Conservation (phyloP, 331 rosid species). For the Quercus lobata region DNA sequence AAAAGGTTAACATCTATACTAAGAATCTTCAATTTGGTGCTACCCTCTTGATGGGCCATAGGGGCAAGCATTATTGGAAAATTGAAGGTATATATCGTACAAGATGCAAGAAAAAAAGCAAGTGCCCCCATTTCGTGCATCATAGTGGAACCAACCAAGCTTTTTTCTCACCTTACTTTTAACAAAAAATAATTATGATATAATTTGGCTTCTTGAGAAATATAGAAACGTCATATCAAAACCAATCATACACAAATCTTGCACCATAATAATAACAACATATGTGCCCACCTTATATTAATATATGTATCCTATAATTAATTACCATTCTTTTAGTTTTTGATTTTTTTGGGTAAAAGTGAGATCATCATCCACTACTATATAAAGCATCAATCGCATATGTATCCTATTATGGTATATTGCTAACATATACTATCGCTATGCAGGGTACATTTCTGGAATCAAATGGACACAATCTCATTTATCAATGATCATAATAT, state of each 20-base stretch:
- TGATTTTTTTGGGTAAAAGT: too few species aligned
- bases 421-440: too few species aligned
- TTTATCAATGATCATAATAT: neutral
- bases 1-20: neutral
- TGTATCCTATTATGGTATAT: too few species aligned
- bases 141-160: neutral
- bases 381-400: too few species aligned
- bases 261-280: neutral
- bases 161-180: neutral
- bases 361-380: too few species aligned
- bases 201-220: neutral
- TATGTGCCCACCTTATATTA: too few species aligned
- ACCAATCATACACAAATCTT: neutral
- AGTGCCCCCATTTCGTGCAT: neutral
- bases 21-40: conserved; percentile 1
- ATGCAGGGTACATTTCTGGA: too few species aligned
- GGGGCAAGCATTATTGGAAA: neutral
- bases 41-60: neutral
- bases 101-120: neutral
- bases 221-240: neutral
- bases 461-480: conserved; percentile 4
- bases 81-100: neutral
- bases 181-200: neutral
- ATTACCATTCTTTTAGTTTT: too few species aligned
- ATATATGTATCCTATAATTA: neutral